A percentile compares a stretch with the other conserved stretches of the same genome.
phyloP scores from a whole-genome alignment of 768 basidiomycete genomes.

The Dioszegia hungarica region DNA sequence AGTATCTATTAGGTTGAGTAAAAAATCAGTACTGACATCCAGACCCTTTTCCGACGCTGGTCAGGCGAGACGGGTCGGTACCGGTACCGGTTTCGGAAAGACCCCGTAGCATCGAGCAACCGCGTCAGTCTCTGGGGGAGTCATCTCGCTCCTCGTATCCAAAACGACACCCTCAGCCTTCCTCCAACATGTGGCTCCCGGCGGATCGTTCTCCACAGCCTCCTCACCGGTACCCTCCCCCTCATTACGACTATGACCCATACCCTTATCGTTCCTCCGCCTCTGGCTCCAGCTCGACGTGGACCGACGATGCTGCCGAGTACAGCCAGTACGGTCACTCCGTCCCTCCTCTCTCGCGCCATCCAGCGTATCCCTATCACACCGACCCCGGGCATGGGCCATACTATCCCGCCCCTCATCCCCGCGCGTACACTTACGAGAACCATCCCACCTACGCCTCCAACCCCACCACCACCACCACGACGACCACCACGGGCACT shows the following conservation, averaged over 20 bases:
- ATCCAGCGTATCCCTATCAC: neutral
- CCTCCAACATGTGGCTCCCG: neutral
- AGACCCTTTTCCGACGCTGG: neutral
- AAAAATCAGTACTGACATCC: neutral
- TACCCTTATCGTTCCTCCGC: too few species aligned
- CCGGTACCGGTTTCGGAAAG: neutral
- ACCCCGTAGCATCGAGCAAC: neutral
- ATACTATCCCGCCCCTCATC: neutral
- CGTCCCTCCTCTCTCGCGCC: neutral
- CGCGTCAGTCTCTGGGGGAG: neutral
- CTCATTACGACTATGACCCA: too few species aligned
- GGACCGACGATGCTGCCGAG: too few species aligned
- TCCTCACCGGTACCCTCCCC: neutral
- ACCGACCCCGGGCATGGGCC: neutral
- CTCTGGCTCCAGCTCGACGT: too few species aligned
- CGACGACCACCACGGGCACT: too few species aligned
- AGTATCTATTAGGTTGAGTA: neutral
- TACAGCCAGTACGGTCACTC: neutral
- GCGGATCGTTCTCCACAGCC: neutral
- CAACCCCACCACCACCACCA: neutral
- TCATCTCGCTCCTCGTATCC: neutral
- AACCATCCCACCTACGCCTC: neutral
- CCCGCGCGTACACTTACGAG: neutral
- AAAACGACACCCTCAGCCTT: neutral
- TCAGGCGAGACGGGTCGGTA: neutral